phyloP scores from a whole-genome alignment of 2,329 filamentous ascomycete genomes.

The Ascochyta rabiei region DNA sequence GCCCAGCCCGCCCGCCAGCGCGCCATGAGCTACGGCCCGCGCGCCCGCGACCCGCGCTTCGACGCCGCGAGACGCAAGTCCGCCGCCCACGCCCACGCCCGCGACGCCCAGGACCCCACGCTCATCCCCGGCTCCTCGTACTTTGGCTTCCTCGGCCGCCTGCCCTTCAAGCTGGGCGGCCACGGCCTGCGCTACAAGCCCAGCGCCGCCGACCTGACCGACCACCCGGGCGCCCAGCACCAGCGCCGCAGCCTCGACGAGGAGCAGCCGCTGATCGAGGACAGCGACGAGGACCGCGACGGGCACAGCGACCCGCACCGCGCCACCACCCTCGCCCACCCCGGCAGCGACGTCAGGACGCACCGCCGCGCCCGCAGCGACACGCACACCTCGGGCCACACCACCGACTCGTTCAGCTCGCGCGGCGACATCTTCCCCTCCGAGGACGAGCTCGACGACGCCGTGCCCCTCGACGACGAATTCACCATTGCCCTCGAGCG shows the following conservation, averaged over 20 bases:
- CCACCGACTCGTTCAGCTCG: constrained; percentile 84
- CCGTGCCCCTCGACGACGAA: constrained; percentile 89
- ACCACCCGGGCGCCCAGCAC: constrained; percentile 72
- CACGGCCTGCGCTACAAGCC: constrained; percentile 84
- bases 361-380: constrained; percentile 71
- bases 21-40: constrained; percentile 88
- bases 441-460: constrained; percentile 85
- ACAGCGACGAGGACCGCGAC: constrained; percentile 55
- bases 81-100: constrained; percentile 53
- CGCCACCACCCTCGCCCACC: background rate
- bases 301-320: too few relatives aligned
- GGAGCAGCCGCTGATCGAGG: constrained; percentile 72
- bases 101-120: constrained; percentile 71
- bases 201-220: constrained; percentile 86
- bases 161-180: constrained; percentile 85
- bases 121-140: constrained; percentile 88
- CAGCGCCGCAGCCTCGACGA: constrained; percentile 60
- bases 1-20: constrained; percentile 71
- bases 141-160: constrained; percentile 79
- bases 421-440: constrained; percentile 90
- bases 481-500: constrained; percentile 83
- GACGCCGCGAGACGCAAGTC: constrained; percentile 59
- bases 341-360: constrained; percentile 38
- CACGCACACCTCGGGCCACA: constrained; percentile 79
- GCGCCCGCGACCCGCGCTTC: constrained; percentile 53